These are phyloP conservation scores for Trichoderma sp. DNA, from an alignment of 2,329 filamentous ascomycete species.

Conservation along the genomic window DNA sequence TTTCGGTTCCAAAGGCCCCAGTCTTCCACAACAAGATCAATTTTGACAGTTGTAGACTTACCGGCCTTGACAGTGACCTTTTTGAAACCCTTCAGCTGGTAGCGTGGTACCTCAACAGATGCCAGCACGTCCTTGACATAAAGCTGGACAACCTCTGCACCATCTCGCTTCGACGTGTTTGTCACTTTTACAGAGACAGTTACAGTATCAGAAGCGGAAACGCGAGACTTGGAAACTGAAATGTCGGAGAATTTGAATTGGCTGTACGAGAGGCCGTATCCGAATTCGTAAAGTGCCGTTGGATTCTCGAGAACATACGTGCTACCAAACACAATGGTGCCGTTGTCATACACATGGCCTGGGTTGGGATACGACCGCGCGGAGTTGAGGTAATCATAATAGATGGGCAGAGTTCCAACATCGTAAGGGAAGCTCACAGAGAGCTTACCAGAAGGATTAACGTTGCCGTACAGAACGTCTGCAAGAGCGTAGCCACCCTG, in stretches of 20 bases:
- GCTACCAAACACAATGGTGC: conserved; percentile 1
- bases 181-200: background rate
- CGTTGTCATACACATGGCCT: background rate
- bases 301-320: background rate
- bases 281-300: conserved; percentile 2
- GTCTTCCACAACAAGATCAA: background rate
- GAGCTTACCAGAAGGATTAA: conserved; percentile 4
- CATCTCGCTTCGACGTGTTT: background rate
- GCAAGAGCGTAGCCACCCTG: conserved; percentile 4
- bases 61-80: conserved; percentile 8
- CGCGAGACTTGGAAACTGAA: background rate
- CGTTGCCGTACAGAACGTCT: background rate
- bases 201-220: conserved; percentile 1
- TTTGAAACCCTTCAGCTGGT: conserved; percentile 3
- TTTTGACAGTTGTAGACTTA: conserved; percentile 2
- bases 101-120: background rate
- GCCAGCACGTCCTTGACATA: conserved; percentile 8
- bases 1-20: conserved; percentile 6
- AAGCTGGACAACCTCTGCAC: conserved; percentile 1
- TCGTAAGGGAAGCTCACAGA: conserved; percentile 12
- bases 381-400: conserved; percentile 3
- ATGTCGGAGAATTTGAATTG: conserved; percentile 1
- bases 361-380: background rate
- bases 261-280: conserved; percentile 7
- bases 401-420: conserved; percentile 7